These are phyloP conservation scores for Annulohypoxylon nitens DNA, from an alignment of 495 filamentous ascomycete species.

Conservation along the genomic window DNA sequence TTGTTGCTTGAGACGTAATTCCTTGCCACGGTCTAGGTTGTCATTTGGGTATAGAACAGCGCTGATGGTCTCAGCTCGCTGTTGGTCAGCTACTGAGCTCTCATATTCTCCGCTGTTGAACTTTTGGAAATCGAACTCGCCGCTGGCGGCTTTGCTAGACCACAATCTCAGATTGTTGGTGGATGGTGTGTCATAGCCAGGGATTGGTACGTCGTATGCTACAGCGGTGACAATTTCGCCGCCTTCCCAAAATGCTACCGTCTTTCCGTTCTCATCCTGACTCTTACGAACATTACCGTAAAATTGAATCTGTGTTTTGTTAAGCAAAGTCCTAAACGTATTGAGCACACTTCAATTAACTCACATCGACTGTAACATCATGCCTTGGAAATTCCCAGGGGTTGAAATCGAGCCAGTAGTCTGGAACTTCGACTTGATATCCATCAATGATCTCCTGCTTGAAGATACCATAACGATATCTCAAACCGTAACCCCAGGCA, in stretches of 20 bases:
- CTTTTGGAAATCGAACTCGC: slow-evolving; percentile 99
- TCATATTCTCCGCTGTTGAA: slow-evolving; percentile 99
- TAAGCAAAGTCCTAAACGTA: slow-evolving; percentile 17
- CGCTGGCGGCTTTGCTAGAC: slow-evolving; percentile 96
- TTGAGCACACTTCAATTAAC: too few species aligned
- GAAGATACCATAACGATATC: slow-evolving; percentile 98
- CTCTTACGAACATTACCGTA: slow-evolving; percentile 83
- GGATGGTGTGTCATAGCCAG: slow-evolving; percentile 87
- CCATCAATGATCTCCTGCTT: slow-evolving; percentile 99
- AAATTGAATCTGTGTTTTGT: slow-evolving; percentile 78
- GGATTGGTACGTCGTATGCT: slow-evolving; percentile 95
- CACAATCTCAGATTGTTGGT: slow-evolving; percentile 97
- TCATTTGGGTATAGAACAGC: slow-evolving; percentile 98
- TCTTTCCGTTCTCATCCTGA: slow-evolving; percentile 81
- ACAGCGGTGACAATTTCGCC: slow-evolving; percentile 94
- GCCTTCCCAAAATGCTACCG: slow-evolving; percentile 81
- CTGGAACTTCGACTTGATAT: slow-evolving; percentile 96
- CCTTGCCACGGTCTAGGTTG: slow-evolving; percentile 95
- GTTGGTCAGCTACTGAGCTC: slow-evolving; percentile 94
- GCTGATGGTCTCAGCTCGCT: slow-evolving; percentile 96
- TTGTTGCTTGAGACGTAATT: slow-evolving; percentile 97
- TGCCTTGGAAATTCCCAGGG: slow-evolving; percentile 98
- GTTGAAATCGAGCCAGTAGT: slow-evolving; percentile 99
- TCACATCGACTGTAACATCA: slow-evolving; percentile 87
- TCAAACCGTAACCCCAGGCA: slow-evolving; percentile 95